Evolutionary conservation across 768 basidiomycete genomes (phyloP), one percentile per base, ranked within the genome.

Genomic region (Sporobolomyces phaffii): DNA sequence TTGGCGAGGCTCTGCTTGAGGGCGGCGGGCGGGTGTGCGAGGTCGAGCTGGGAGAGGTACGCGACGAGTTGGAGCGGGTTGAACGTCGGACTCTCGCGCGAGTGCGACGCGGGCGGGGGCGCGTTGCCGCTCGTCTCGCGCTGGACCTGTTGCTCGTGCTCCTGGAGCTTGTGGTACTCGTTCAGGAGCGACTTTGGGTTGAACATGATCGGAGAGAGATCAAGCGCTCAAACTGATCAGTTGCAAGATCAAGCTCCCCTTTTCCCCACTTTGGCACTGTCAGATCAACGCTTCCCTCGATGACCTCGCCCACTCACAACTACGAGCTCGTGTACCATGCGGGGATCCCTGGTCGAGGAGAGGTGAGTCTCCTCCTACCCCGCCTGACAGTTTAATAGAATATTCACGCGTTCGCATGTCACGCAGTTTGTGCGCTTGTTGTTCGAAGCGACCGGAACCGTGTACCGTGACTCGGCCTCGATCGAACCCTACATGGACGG

Each of bases 311-410:
- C 4, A 22, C 48, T 13, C 15, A 51, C 82, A 45, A 54, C 0
- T 70, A 53, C 68, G 43, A 48, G 60, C 60, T 70, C 36, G 38
- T 70, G 44, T 70, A 70, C 56, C 68, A 70, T 54, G 68, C 63
- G 14, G 50, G 56, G 2, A 70, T 70, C 38, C 64, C 68, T 3
- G 68, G 68, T 2, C 34, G 68, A 3, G 68, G 60, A 24, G 68
- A 70, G 57, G 67, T 62, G 38, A 45, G 60, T 1, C 38, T n/a
- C 13, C 6, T 29, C 20, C 26, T 26, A 7, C n/a, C n/a, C n/a
- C n/a, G n/a, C n/a, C n/a, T n/a, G n/a, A n/a, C n/a, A n/a, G n/a
- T n/a, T n/a, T n/a, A n/a, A n/a, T n/a, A n/a, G n/a, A n/a, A n/a
- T n/a, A n/a, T n/a, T n/a, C n/a, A n/a, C n/a, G n/a, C n/a, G n/a